Percentiles rank a stretch among this genome's conserved stretches.
phyloP scores from a whole-genome alignment of 2,329 filamentous ascomycete species.

The Botryotinia globosa region DNA sequence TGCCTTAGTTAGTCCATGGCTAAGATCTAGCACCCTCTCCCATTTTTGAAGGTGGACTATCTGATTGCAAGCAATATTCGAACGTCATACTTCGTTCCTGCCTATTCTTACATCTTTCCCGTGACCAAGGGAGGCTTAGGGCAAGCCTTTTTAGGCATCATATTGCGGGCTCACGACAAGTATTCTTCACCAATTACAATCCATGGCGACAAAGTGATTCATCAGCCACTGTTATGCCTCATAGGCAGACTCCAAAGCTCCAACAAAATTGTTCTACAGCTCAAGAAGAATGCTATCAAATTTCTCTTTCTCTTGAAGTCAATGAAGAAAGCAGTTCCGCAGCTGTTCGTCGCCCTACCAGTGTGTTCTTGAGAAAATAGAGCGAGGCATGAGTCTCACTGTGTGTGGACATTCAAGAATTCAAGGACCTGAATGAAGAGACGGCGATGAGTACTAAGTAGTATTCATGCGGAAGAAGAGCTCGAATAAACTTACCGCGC shows the following conservation, averaged over 20 bases:
- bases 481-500: not conserved
- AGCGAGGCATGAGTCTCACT: not conserved
- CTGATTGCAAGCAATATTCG: not conserved
- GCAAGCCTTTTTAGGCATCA: not conserved
- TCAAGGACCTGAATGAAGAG: not conserved
- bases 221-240: not conserved
- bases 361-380: not conserved
- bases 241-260: not conserved
- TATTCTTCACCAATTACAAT: not conserved
- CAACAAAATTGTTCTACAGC: not conserved
- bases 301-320: not conserved
- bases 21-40: not conserved
- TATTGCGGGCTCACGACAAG: not conserved
- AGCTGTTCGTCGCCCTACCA: not conserved
- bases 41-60: not conserved
- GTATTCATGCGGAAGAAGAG: not conserved
- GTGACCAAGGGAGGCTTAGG: accelerated
- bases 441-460: not conserved
- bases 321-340: not conserved
- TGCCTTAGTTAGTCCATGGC: not conserved
- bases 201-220: not conserved
- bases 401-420: accelerated
- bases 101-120: not conserved
- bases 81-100: too few species aligned
- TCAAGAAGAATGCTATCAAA: not conserved